These are phyloP conservation scores for Mangifera indica DNA, from an alignment of 345 rosid genomes.

Conservation along the genomic window DNA sequence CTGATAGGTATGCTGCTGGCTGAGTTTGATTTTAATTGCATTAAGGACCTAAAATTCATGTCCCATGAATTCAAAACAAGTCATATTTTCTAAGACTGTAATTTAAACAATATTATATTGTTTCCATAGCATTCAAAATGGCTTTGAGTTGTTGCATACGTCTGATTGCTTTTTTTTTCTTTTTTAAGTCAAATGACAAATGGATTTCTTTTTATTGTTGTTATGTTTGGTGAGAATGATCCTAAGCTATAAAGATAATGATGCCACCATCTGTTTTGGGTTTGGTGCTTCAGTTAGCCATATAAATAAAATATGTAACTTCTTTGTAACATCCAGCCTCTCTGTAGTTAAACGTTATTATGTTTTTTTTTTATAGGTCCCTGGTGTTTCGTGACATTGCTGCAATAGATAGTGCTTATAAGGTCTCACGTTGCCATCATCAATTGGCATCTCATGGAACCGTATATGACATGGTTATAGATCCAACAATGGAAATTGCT, in stretches of 20 bases:
- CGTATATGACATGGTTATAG: constrained; percentile 78
- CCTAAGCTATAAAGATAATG: neutral
- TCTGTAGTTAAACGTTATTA: constrained; percentile 15
- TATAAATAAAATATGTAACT: constrained; percentile 5
- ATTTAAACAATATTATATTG: neutral
- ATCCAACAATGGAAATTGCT: constrained; percentile 55
- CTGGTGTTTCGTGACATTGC: constrained; percentile 60
- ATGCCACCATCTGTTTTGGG: neutral
- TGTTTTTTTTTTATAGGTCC: constrained; percentile 45
- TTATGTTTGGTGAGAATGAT: neutral
- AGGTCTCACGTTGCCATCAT: constrained; percentile 54
- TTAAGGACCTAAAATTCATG: neutral
- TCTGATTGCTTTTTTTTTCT: constrained; percentile 12
- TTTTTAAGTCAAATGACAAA: neutral
- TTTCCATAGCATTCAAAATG: constrained; percentile 12
- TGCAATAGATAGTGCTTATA: constrained; percentile 34
- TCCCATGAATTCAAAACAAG: neutral
- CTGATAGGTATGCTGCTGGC: constrained; percentile 58
- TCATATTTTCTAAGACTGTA: constrained; percentile 10
- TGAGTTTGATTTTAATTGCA: neutral
- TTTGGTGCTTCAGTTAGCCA: constrained; percentile 1
- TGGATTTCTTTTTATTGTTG: neutral
- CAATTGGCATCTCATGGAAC: constrained; percentile 74
- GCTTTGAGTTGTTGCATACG: constrained; percentile 4
- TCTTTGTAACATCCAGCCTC: neutral